phyloP scores from a whole-genome alignment of 768 basidiomycete species.

The Galerina sulciceps region DNA sequence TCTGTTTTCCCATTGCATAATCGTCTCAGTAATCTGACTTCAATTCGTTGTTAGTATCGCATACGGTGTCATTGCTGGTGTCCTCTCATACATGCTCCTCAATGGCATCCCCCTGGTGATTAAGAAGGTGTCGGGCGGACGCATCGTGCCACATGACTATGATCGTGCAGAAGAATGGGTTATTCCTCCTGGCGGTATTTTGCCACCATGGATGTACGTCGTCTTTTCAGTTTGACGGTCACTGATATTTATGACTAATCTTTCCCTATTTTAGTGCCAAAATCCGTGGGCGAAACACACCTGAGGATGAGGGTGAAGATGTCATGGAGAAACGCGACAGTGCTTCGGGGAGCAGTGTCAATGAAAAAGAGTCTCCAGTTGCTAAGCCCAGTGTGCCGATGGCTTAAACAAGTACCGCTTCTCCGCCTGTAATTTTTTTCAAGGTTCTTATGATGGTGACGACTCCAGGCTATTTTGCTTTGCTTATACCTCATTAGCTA shows the following conservation, averaged over 20 bases:
- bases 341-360: conserved; percentile 10
- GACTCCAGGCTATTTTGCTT: background rate
- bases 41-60: conserved; percentile 61
- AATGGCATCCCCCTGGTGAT: conserved; percentile 71
- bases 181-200: conserved; percentile 70
- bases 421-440: background rate
- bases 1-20: conserved; percentile 31
- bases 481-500: too few relatives aligned
- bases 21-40: background rate
- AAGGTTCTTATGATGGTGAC: background rate
- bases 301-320: background rate
- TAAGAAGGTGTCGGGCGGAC: conserved; percentile 57
- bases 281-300: background rate
- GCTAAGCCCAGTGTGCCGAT: background rate
- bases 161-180: conserved; percentile 71
- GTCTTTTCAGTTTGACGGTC: background rate
- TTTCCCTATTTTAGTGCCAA: conserved; percentile 1
- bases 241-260: background rate
- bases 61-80: conserved; percentile 85
- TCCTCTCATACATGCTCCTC: conserved; percentile 70
- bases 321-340: background rate
- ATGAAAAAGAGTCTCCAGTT: background rate
- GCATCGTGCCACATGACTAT: conserved; percentile 66
- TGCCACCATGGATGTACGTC: conserved; percentile 72
- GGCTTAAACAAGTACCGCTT: background rate